phyloP scores from a whole-genome alignment of 345 rosid genomes.

The Dimocarpus longan region DNA sequence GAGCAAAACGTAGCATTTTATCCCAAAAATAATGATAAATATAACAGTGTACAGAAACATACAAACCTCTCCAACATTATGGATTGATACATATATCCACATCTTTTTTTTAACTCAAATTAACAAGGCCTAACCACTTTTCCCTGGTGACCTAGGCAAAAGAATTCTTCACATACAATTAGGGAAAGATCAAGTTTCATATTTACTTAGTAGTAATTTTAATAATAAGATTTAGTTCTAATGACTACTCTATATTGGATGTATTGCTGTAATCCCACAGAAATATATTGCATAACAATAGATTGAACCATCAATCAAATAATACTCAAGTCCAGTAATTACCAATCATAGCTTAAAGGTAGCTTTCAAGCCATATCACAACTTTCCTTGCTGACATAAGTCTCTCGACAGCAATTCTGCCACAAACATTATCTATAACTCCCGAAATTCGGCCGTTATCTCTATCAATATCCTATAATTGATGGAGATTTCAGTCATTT shows the following conservation, averaged over 20 bases:
- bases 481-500: neutral
- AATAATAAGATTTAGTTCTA: neutral
- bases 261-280: neutral
- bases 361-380: slow-evolving; percentile 5
- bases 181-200: neutral
- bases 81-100: slow-evolving; percentile 18
- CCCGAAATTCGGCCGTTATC: slow-evolving; percentile 5
- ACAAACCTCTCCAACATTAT: slow-evolving; percentile 11
- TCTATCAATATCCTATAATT: slow-evolving; percentile 6
- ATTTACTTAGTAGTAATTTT: neutral
- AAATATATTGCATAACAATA: neutral
- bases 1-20: slow-evolving; percentile 26
- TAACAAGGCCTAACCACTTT: no score
- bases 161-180: neutral
- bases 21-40: slow-evolving; percentile 25
- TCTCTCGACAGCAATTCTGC: slow-evolving; percentile 9
- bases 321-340: slow-evolving; percentile 22
- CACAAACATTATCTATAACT: slow-evolving; percentile 8
- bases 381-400: slow-evolving; percentile 6
- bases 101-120: neutral
- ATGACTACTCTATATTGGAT: no score
- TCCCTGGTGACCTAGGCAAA: neutral
- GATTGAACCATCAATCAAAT: slow-evolving; percentile 4
- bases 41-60: slow-evolving; percentile 27
- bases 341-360: slow-evolving; percentile 15